Evolutionary conservation across 2,329 filamentous ascomycete genomes (phyloP).

Genomic region (Aspergillus brasiliensis): DNA sequence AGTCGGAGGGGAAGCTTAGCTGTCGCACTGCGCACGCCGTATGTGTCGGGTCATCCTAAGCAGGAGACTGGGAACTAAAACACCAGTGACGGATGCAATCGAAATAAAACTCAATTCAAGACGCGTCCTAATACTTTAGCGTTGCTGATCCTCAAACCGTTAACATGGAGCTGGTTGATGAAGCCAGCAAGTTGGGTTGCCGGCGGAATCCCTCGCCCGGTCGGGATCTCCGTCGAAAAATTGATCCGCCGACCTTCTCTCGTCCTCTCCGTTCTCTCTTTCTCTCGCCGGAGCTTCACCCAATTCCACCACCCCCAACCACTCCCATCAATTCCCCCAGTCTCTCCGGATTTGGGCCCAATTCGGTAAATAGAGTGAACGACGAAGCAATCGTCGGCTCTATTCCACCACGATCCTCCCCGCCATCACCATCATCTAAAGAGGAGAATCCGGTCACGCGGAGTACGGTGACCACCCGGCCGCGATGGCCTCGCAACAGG

Average conservation of each 20-base stretch:
- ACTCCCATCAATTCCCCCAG: neutral
- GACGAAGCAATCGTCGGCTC: neutral
- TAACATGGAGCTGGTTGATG: no score
- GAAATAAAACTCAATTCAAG: no score
- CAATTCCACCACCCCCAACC: slow-evolving; percentile 14
- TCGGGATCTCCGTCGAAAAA: slow-evolving; percentile 37
- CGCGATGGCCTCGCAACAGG: slow-evolving; percentile 38
- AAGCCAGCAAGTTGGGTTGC: no score
- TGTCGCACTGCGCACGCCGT: slow-evolving; percentile 5
- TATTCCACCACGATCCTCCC: neutral
- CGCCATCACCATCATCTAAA: neutral
- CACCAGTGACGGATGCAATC: no score
- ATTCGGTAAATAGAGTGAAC: slow-evolving; percentile 24
- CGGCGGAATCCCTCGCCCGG: slow-evolving; percentile 14
- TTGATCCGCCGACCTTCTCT: slow-evolving; percentile 31
- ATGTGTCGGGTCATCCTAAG: slow-evolving; percentile 23
- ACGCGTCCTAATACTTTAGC: no score
- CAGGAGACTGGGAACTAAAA: neutral
- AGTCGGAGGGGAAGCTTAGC: slow-evolving; percentile 15
- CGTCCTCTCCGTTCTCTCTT: slow-evolving; percentile 11
- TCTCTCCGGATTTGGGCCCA: neutral
- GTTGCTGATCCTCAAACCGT: no score
- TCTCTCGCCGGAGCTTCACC: neutral
- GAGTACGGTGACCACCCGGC: slow-evolving; percentile 21
- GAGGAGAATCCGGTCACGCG: no score